phyloP scores from a whole-genome alignment of 2,329 filamentous ascomycete species.

The Nannizzia gypsea region DNA sequence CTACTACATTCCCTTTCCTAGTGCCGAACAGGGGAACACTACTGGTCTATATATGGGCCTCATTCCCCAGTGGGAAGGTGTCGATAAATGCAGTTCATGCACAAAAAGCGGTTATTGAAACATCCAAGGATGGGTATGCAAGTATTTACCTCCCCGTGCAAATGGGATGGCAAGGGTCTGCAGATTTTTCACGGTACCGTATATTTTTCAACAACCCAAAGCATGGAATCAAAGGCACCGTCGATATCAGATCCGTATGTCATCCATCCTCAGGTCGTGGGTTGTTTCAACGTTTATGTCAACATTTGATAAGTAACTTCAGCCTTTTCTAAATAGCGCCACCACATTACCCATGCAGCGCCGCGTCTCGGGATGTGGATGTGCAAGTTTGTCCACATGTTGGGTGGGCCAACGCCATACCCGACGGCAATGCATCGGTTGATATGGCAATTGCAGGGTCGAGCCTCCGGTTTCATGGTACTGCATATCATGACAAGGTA shows the following conservation, averaged over 20 bases:
- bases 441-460: slow-evolving; percentile 23
- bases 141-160: slow-evolving; percentile 10
- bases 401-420: slow-evolving; percentile 31
- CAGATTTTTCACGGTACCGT: slow-evolving; percentile 12
- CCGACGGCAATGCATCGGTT: slow-evolving; percentile 24
- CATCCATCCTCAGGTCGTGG: background rate
- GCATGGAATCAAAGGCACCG: slow-evolving; percentile 11
- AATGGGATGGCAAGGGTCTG: slow-evolving; percentile 12
- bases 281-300: background rate
- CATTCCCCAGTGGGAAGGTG: slow-evolving; percentile 18
- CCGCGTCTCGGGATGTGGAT: background rate
- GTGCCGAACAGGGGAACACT: slow-evolving; percentile 14
- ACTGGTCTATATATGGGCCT: slow-evolving; percentile 20
- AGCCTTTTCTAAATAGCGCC: background rate
- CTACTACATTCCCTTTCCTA: slow-evolving; percentile 29
- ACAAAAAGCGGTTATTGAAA: slow-evolving; percentile 10
- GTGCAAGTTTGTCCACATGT: slow-evolving; percentile 24
- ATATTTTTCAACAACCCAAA: slow-evolving; percentile 8
- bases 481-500: slow-evolving; percentile 38
- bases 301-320: background rate
- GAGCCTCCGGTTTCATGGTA: slow-evolving; percentile 25
- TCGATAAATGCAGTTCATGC: slow-evolving; percentile 6
- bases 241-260: slow-evolving; percentile 11
- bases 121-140: slow-evolving; percentile 7
- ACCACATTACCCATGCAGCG: slow-evolving; percentile 7